Base-by-base conservation (phyloP, 768 basidiomycete species). In the Rhodotorula graminis region DNA sequence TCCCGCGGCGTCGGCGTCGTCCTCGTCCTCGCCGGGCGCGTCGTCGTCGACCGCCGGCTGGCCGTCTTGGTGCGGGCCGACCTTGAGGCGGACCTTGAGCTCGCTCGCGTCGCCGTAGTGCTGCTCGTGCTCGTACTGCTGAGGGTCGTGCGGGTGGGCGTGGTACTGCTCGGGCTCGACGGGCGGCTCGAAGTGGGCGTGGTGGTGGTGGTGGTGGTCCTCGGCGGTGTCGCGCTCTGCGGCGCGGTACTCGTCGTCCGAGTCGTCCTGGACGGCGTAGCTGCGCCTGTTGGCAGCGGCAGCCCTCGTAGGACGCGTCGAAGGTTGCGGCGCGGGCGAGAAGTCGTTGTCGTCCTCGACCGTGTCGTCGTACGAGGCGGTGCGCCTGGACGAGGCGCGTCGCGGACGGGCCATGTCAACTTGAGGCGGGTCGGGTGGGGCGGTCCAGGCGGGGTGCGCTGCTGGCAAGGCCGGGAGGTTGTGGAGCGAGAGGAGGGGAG, bases 11-110 rank as follows among this genome's bases (percentile, higher is more conserved):
- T 52, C 69, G n/a, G 59, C 31, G 19, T 69, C 68, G 11, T 57
- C 31, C 23, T 69, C 68, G 11, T 57, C 55, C 23, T 69, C 61
- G 33, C 42, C 61, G 19, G n/a, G 60, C 18, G 27, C 70, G 6
- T 65, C 64, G 21, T 25, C 37, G n/a, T 57, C 64, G 37, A 37
- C 10, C 44, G 12, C 47, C 61, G 16, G 31, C 47, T 49, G 50
- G 46, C 2, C 55, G 27, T n/a, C 61, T 31, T 29, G 14, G 27
- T 10, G 19, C 11, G 29, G 6, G 47, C 40, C 47, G 31, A 33
- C 14, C 29, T 47, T 47, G 47, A 62, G 11, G 44, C 23, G n/a
- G 29, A 47, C 25, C 31, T 33, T 47, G 46, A 47, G n/a, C 55
- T 9, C 29, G 55, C 55, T n/a, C 7, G 31, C 18, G 33, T 40